Evolutionary conservation across 148 eudicot species (phyloP), one percentile per base, ranked within the genome.

Genomic region (Camellia granthamiana): DNA sequence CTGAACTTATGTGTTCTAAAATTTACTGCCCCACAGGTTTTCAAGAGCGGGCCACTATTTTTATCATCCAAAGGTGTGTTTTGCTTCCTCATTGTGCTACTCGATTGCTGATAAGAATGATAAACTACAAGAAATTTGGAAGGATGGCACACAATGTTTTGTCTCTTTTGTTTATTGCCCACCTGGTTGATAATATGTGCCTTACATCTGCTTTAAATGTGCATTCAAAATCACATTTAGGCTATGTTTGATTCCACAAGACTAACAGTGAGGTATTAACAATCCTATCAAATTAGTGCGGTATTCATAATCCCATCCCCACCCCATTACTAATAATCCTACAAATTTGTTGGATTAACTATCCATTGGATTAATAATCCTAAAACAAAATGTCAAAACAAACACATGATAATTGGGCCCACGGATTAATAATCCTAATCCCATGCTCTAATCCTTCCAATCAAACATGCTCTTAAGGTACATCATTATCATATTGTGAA

Each of bases 41-140:
- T 91, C 79, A 96, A 90, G 89, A 93, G 95, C 19, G 99, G 99
- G 30, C 90, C 92, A 1, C 83, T 96, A 23, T 96, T 90, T 76
- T 81, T 96, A 81, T 91, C 98, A 80, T 96, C 99, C 61, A 96
- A 92, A 92, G 99, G 99, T 95, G 85, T 69, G 86, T 68, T 61
- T 81, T 75, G 41, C 58, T 78, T 62, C 56, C 43, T 61, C n/a
- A 51, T 67, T 84, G 62, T 18, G 77, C 60, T 23, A 44, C 55
- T 65, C 19, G 72, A 63, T 55, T 61, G 46, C 58, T 19, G 23
- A 10, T 9, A 9, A 69, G 7, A 23, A 70, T 54, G 41, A 77
- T 16, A 23, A n/a, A 0, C 44, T 77, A 8, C 54, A 68, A 59
- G 69, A 64, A 30, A 30, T 30, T 30, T 63, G 46, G 3, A 52